Evolutionary conservation across 441 rosid genomes (phyloP), one percentile per base, ranked within the genome.

Genomic region (Jatropha podagrica): DNA sequence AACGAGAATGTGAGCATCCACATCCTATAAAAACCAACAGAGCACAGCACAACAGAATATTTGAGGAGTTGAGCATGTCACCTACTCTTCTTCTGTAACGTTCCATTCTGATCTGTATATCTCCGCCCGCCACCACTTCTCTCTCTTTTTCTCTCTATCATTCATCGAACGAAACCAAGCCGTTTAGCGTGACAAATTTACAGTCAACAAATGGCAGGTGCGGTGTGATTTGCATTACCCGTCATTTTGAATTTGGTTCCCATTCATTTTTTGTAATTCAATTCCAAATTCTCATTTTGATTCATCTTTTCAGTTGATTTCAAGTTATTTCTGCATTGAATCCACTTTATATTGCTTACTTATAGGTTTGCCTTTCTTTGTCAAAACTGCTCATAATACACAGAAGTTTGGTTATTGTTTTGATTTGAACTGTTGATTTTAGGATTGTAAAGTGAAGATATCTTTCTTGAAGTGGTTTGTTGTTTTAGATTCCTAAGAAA

Each of bases 121-220:
- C 73, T 32, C 72, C 66, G 72, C 65, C 73, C 20, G 3, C 56
- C 48, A 38, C 6, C 15, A 71, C 13, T 52, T 58, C 4, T 54
- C 42, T 26, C 1, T 8, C 18, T 48, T 18, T 37, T 7, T 7
- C 44, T 0, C 10, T 7, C 38, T 2, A 7, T n/a, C 12, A 18
- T 14, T 14, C 23, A 17, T 46, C 15, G 20, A 40, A 27, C 20
- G 37, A 13, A 15, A 15, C 41, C 26, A 60, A 73, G 52, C 8
- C 20, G 15, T 32, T 18, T 20, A 26, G 56, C 26, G 49, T 58
- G 44, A n/a, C 32, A 26, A 58, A 41, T 71, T 58, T 55, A 4
- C 74, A 12, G 8, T 69, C 46, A 56, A 40, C 46, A 55, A 26
- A 76, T 76, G 79, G 66, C 74, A 69, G 79, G 74, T 70, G 37